Evolutionary conservation across 805 yeast species (phyloP).

Genomic region (Wickerhamomyces pijperi): DNA sequence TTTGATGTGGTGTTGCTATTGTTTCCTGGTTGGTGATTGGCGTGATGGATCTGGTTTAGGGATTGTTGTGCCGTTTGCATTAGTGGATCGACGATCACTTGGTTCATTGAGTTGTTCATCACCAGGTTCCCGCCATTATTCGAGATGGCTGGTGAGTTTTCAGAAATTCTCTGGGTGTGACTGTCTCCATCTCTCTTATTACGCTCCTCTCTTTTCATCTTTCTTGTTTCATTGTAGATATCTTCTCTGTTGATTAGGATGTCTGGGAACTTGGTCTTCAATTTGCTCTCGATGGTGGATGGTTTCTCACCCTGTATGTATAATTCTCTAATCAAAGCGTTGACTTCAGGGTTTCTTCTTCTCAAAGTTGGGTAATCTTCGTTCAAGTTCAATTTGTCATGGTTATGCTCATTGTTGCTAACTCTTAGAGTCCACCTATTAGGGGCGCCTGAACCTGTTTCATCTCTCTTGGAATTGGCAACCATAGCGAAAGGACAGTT

Average conservation of each 20-base stretch:
- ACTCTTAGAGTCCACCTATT: conserved; percentile 17
- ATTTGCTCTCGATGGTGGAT: conserved; percentile 15
- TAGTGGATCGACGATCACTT: conserved; percentile 3
- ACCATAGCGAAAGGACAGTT: conserved; percentile 22
- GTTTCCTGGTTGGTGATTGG: conserved; percentile 6
- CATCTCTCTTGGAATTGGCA: conserved; percentile 20
- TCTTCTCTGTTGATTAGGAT: conserved; percentile 21
- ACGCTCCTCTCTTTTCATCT: conserved; percentile 21
- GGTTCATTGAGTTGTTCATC: neutral
- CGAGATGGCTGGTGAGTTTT: no score
- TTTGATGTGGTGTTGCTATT: conserved; percentile 3
- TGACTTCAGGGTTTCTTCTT: conserved; percentile 22
- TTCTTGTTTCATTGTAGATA: conserved; percentile 21
- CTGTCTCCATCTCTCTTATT: conserved; percentile 2
- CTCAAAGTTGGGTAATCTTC: conserved; percentile 21
- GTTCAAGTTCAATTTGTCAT: conserved; percentile 18
- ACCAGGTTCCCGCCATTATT: no score
- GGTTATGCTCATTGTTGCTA: conserved; percentile 19
- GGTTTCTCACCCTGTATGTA: conserved; percentile 20
- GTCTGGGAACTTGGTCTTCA: conserved; percentile 16
- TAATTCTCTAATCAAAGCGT: conserved; percentile 20
- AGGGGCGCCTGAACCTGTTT: conserved; percentile 10
- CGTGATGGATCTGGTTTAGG: no score
- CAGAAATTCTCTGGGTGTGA: no score
- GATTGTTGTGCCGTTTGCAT: neutral